Base-by-base conservation (phyloP, 768 basidiomycete species). In the Russula virescens region DNA sequence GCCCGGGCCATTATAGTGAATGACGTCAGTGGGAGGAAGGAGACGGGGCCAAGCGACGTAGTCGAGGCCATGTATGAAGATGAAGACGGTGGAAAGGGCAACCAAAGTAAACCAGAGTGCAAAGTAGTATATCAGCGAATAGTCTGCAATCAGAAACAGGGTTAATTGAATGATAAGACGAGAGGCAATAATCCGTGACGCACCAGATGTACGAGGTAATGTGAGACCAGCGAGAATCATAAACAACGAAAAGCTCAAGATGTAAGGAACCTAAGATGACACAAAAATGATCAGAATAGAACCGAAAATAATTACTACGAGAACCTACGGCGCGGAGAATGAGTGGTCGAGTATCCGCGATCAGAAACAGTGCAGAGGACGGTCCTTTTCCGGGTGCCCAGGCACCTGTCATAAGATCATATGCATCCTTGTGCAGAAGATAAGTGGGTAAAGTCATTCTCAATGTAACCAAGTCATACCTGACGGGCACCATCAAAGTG, bases 41-140 rank as follows among this genome's bases (percentile, higher is more conserved):
- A 99, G 80, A 13, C 88, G 83, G 14, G 97, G 97, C 91, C 94
- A 98, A 18, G 89, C 83, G 58, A 99, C 96, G 71, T 97, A 99
- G 64, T 94, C 91, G 66, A 95, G 86, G 42, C 95, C 96, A 73
- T 96, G 82, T n/a, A 83, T 73, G 69, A 87, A 66, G 66, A 98
- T 93, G 75, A 90, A 94, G 49, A 77, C 68, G 61, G 88, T 74
- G 14, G 93, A 80, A 55, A 84, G 66, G 38, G 80, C 71, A 49
- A 91, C 75, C 48, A 94, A 71, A 35, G 79, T 68, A 69, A 90
- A 78, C 89, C 94, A 94, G 46, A 97, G 77, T 69, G 88, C 70
- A 74, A 91, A 87, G 74, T 94, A 94, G 71, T 91, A 94, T 63
- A 84, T 76, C 45, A 95, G 81, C 14, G 93, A 92, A 66, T 91